phyloP scores from a whole-genome alignment of 1,284 basidiomycete species.

The Omphalotus olearius region DNA sequence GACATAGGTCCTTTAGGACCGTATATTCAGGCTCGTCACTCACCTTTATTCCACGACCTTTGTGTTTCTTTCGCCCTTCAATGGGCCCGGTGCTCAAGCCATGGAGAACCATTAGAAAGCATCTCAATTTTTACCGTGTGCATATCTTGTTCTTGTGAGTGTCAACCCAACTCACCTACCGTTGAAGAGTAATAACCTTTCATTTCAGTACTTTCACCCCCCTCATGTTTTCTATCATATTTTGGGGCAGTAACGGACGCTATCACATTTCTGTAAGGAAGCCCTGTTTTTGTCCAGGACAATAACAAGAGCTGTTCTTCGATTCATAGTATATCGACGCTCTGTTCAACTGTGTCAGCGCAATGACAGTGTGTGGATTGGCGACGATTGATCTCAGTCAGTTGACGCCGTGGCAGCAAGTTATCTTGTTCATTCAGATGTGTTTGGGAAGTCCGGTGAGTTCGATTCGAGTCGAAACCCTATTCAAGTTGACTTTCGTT shows the following conservation, averaged over 20 bases:
- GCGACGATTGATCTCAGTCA: conserved; percentile 70
- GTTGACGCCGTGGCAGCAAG: conserved; percentile 75
- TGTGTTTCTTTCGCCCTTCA: neutral
- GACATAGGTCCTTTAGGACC: neutral
- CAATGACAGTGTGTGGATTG: conserved; percentile 78
- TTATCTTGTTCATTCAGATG: conserved; percentile 70
- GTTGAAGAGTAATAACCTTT: conserved; percentile 8
- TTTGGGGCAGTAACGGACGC: conserved; percentile 71
- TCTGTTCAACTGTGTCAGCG: conserved; percentile 72
- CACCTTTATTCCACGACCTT: neutral
- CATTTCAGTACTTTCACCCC: conserved; percentile 65
- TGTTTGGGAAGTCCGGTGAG: conserved; percentile 68
- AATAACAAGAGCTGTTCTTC: too few species aligned
- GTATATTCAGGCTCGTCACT: neutral
- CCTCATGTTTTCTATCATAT: conserved; percentile 66
- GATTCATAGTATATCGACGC: conserved; percentile 57
- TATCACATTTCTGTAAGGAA: conserved; percentile 39
- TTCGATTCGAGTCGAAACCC: conserved; percentile 11
- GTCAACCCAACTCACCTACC: neutral
- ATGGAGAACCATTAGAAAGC: conserved; percentile 30
- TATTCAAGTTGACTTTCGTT: neutral
- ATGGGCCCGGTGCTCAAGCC: conserved; percentile 12
- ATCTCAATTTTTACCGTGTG: conserved; percentile 70
- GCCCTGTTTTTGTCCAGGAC: too few species aligned
- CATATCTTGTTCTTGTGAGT: conserved; percentile 54